Base-by-base conservation (phyloP, 805 yeast genomes). In the Zygosaccharomyces rouxii region DNA sequence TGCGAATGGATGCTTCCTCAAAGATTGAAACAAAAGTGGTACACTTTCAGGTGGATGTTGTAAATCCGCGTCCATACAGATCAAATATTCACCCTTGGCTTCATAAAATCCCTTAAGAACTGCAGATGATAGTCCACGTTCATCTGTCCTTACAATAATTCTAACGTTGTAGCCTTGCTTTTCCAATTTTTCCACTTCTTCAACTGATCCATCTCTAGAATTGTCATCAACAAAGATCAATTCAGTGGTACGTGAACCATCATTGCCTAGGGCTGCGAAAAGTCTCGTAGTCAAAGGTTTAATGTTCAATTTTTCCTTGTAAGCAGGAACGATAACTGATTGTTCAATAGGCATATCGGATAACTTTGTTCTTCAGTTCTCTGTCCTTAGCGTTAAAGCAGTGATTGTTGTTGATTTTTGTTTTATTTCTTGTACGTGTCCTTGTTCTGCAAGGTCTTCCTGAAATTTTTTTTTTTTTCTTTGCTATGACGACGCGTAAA, bases 41-140 rank as follows among this genome's bases (percentile, higher is more conserved):
- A 74, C 78, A 48, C 70, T 65, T 57, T 76, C 80, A 28, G 80
- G 80, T 38, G 79, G 80, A 56, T 76, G 79, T 60, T 75, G 78
- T 47, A 75, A 65, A 59, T 75, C 80, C 21, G 80, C 80, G 59
- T 75, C 80, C 79, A 75, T 75, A 56, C 80, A 75, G 35, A 75
- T 66, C 48, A 75, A 54, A 53, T 74, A 72, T 42, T 72, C 71
- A 55, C 80, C 80, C 46, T 71, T 61, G 25, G 77, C 72, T 44
- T 72, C 78, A 39, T 64, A 55, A 58, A 75, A 75, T 13, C 80
- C 80, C 55, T 68, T 69, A 55, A 75, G 55, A 9, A 75, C 80
- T 26, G 80, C 80, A 39, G 78, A 73, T 19, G 77, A 72, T 26
- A 75, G 60, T 18, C 80, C 80, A 56, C 79, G 70, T 57, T 75